Conservation (phyloP, 2,329 filamentous ascomycete genomes). For the Scedosporium apiospermum region DNA sequence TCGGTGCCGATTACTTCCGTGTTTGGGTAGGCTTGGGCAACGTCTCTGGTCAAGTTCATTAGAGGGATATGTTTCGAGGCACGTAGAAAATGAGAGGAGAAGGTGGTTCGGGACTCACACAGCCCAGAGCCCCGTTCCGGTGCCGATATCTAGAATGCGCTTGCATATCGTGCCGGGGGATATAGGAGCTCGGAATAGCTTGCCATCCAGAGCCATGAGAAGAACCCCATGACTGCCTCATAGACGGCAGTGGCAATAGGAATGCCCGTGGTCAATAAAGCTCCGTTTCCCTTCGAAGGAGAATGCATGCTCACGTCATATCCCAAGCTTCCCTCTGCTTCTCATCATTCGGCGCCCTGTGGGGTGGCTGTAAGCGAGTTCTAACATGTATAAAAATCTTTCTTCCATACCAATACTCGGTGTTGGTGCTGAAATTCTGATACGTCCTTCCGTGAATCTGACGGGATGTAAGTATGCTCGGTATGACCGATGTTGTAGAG, state of each 20-base stretch:
- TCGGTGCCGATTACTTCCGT: conserved; percentile 42
- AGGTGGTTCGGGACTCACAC: conserved; percentile 23
- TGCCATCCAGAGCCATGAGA: conserved; percentile 9
- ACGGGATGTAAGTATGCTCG: background rate
- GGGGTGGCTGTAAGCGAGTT: background rate
- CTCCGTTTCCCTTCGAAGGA: background rate
- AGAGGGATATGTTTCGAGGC: background rate
- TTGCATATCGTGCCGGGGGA: background rate
- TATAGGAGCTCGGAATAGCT: conserved; percentile 9
- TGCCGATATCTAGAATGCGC: conserved; percentile 36
- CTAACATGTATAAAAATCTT: background rate
- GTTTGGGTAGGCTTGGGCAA: conserved; percentile 31
- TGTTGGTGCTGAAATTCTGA: conserved; percentile 16
- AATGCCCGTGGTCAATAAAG: background rate
- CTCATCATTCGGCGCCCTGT: conserved; percentile 13
- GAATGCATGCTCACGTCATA: conserved; percentile 7
- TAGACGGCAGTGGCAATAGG: background rate
- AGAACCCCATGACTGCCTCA: conserved; percentile 5
- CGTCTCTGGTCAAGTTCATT: conserved; percentile 30
- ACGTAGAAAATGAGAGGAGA: background rate
- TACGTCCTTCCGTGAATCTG: conserved; percentile 19
- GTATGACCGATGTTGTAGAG: background rate
- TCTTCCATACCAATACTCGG: conserved; percentile 15
- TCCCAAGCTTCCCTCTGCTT: conserved; percentile 13
- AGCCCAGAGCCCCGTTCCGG: conserved; percentile 48